Evolutionary conservation across 495 filamentous ascomycete genomes (phyloP).

Genomic region (Talaromyces wortmannii): DNA sequence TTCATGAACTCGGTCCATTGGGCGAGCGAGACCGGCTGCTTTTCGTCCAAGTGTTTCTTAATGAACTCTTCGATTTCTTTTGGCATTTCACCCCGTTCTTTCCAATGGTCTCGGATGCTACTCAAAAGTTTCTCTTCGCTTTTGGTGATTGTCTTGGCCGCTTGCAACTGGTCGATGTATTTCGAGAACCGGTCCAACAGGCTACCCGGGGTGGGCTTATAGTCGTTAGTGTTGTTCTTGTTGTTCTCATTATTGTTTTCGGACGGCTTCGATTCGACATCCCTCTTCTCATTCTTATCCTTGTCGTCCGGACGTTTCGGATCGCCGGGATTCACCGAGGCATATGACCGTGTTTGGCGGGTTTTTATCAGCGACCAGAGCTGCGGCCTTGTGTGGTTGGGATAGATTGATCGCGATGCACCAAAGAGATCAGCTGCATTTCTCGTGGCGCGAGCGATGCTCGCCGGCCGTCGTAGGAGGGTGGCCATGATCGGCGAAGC

Average conservation of each 20-base stretch:
- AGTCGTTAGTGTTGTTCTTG: slow-evolving; percentile 3
- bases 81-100: slow-evolving; percentile 21
- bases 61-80: slow-evolving; percentile 25
- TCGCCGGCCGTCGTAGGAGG: slow-evolving; percentile 58
- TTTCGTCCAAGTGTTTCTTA: slow-evolving; percentile 18
- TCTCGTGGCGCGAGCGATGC: slow-evolving; percentile 55
- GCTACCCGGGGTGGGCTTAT: neutral
- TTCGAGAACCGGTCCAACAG: neutral
- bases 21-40: slow-evolving; percentile 26
- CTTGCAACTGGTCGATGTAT: neutral
- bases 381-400: slow-evolving; percentile 26
- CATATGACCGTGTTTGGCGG: slow-evolving; percentile 46
- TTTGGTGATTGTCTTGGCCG: neutral
- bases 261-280: slow-evolving; percentile 11
- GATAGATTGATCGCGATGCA: slow-evolving; percentile 30
- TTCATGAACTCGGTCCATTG: slow-evolving; percentile 33
- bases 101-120: slow-evolving; percentile 22
- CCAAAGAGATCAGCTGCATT: slow-evolving; percentile 38
- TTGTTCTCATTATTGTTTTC: slow-evolving; percentile 16
- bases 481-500: slow-evolving; percentile 52
- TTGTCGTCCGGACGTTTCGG: slow-evolving; percentile 41
- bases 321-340: slow-evolving; percentile 38
- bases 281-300: slow-evolving; percentile 17
- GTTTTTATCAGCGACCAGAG: slow-evolving; percentile 39
- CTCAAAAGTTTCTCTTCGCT: slow-evolving; percentile 8